Evolutionary conservation across 148 eudicot genomes (phyloP).

Genomic region (Vaccinium macrocarpon): DNA sequence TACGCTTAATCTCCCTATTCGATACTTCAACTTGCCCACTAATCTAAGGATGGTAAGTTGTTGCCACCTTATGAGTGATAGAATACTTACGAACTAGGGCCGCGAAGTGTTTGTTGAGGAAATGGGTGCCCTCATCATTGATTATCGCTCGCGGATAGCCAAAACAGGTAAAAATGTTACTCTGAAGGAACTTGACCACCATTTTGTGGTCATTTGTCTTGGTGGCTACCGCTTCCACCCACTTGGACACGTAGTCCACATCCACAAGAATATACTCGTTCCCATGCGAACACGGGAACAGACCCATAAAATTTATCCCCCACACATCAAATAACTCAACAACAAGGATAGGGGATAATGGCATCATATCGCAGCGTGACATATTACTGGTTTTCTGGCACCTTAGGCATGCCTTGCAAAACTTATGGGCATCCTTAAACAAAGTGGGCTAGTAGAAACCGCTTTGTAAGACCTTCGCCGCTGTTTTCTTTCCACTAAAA

Average conservation of each 20-base stretch:
- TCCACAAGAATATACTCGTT: not conserved
- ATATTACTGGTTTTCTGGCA: no score
- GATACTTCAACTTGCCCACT: not conserved
- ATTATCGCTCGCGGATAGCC: not conserved
- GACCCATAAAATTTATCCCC: not conserved
- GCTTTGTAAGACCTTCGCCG: not conserved
- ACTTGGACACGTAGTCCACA: not conserved
- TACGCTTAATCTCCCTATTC: conserved; percentile 48
- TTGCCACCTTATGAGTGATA: not conserved
- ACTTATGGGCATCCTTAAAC: no score
- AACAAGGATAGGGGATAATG: not conserved
- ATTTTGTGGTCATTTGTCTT: not conserved
- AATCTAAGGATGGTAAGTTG: not conserved
- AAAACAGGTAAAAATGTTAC: not conserved
- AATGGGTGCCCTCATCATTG: not conserved
- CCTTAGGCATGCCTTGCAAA: no score
- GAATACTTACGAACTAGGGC: not conserved
- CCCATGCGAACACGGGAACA: not conserved
- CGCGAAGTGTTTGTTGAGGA: not conserved
- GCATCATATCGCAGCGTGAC: not conserved
- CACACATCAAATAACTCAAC: not conserved
- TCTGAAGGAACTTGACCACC: not conserved
- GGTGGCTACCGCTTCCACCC: not conserved
- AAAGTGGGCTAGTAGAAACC: no score
- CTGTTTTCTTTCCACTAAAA: not conserved